Percentiles rank a stretch among this genome's conserved stretches.
Evolutionary conservation across 2,329 filamentous ascomycete genomes (phyloP).

Genomic region (Colletotrichum spinosum): DNA sequence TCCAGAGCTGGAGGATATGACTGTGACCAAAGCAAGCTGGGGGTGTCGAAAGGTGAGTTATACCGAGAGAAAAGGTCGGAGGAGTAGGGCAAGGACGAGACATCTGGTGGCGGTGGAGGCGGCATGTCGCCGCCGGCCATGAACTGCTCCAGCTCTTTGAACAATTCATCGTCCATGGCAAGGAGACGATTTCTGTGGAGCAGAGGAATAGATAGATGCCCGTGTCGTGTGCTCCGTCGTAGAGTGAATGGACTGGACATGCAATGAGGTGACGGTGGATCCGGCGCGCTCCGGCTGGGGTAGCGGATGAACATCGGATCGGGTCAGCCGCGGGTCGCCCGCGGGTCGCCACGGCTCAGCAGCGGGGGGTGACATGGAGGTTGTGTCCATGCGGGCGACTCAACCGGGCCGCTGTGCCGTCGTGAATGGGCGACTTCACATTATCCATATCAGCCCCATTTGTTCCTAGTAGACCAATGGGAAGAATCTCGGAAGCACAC

Average conservation of each 20-base stretch:
- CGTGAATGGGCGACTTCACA: neutral
- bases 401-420: conserved; percentile 32
- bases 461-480: conserved; percentile 13
- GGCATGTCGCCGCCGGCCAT: conserved; percentile 19
- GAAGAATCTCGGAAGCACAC: neutral
- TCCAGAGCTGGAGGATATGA: conserved; percentile 35
- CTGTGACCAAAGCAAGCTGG: conserved; percentile 38
- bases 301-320: conserved; percentile 24
- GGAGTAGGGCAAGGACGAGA: conserved; percentile 24
- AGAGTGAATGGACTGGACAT: conserved; percentile 26
- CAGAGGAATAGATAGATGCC: conserved; percentile 9
- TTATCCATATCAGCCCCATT: neutral
- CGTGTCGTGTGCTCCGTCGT: conserved; percentile 14
- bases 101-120: conserved; percentile 18
- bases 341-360: conserved; percentile 26
- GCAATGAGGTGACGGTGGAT: conserved; percentile 17
- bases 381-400: no score
- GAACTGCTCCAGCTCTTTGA: conserved; percentile 12
- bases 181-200: neutral
- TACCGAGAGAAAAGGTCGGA: conserved; percentile 29
- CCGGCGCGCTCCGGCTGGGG: conserved; percentile 25
- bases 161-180: conserved; percentile 26
- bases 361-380: neutral
- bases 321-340: conserved; percentile 30
- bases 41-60: conserved; percentile 36